Percentiles rank a stretch among this genome's conserved stretches.
Conservation (phyloP, 148 eudicot genomes). For the Rheum nobile region DNA sequence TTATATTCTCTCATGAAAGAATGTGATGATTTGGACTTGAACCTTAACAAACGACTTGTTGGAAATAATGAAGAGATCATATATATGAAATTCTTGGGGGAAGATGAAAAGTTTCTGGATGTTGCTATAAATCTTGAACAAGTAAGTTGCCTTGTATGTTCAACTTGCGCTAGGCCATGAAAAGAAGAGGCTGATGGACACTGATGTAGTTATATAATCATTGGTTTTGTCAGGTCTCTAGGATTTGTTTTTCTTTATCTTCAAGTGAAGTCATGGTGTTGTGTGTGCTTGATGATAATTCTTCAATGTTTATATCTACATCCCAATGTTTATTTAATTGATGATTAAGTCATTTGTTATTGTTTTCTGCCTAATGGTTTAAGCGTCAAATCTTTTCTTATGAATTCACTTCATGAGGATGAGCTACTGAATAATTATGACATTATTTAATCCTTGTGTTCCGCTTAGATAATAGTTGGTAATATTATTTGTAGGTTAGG, state of each 20-base stretch:
- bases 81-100: conserved; percentile 92
- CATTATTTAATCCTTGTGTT: neutral
- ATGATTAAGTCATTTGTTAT: neutral
- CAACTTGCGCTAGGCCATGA: no score
- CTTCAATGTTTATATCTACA: no score
- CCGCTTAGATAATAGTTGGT: no score
- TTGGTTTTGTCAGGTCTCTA: no score
- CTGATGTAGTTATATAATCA: neutral
- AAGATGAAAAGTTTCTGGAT: conserved; percentile 83
- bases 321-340: neutral
- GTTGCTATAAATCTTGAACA: conserved; percentile 93
- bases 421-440: neutral
- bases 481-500: no score
- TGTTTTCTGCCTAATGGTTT: neutral
- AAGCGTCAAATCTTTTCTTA: neutral
- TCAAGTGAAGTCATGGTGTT: no score
- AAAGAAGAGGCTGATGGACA: neutral
- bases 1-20: no score
- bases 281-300: no score
- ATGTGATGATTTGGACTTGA: no score
- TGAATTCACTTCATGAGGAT: neutral
- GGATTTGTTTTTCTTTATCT: neutral
- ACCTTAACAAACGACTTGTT: conserved; percentile 44
- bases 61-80: conserved; percentile 90
- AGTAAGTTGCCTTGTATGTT: no score